phyloP scores from a whole-genome alignment of 768 basidiomycete species.

The Polyporus arcularius region DNA sequence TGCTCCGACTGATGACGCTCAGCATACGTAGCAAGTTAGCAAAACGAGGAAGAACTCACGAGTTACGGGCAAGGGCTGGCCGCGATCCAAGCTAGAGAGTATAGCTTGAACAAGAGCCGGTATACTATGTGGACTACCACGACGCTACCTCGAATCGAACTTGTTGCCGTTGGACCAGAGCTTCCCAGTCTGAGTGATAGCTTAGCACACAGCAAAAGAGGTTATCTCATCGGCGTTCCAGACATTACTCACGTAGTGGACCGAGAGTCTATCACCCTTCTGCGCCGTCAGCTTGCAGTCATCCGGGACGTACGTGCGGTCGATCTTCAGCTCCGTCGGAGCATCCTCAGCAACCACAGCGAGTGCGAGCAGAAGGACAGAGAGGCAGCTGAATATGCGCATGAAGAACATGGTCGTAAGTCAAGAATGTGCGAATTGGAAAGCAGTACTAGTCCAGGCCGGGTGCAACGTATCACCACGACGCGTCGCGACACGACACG shows the following conservation, averaged over 20 bases:
- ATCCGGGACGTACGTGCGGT: conserved; percentile 60
- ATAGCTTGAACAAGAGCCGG: background rate
- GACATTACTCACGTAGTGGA: conserved; percentile 69
- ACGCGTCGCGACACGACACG: conserved; percentile 20
- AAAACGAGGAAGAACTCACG: conserved; percentile 46
- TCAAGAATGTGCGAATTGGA: too few relatives aligned
- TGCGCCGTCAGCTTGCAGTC: conserved; percentile 55
- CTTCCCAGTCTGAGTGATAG: conserved; percentile 66
- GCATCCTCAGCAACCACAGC: conserved; percentile 47
- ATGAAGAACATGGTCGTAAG: conserved; percentile 7
- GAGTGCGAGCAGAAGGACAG: conserved; percentile 48
- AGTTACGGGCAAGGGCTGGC: conserved; percentile 72
- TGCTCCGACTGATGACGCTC: conserved; percentile 55
- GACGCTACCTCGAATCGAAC: conserved; percentile 82
- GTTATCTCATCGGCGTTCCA: too few relatives aligned
- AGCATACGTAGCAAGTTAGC: background rate
- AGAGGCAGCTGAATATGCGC: conserved; percentile 41
- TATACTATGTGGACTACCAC: background rate
- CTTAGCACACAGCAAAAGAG: background rate
- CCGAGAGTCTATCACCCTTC: conserved; percentile 64
- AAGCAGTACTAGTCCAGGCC: too few relatives aligned
- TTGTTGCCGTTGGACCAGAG: conserved; percentile 74
- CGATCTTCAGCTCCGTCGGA: conserved; percentile 60
- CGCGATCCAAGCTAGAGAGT: conserved; percentile 62
- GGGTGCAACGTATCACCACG: too few relatives aligned